phyloP scores from a whole-genome alignment of 2,329 filamentous ascomycete species.

The Neonectria punicea region DNA sequence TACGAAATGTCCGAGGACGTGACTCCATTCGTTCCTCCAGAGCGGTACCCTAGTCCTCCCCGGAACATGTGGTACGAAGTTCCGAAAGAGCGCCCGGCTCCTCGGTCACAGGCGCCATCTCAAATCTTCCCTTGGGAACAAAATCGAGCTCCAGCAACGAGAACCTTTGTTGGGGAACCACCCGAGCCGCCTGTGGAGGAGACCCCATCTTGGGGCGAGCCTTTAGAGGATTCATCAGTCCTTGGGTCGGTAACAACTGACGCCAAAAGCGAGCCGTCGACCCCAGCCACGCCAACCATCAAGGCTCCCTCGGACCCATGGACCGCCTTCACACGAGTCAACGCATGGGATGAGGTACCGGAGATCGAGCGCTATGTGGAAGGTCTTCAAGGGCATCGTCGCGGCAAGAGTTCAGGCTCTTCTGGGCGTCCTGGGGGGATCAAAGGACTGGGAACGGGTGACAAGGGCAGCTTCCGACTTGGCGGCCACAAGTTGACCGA shows the following conservation, averaged over 20 bases:
- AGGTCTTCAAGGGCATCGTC: constrained; percentile 71
- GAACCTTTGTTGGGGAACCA: constrained; percentile 63
- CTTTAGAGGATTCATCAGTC: constrained; percentile 47
- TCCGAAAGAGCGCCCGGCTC: constrained; percentile 70
- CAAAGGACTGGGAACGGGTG: constrained; percentile 27
- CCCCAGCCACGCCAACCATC: constrained; percentile 61
- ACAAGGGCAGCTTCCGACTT: constrained; percentile 21
- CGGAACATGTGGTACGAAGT: constrained; percentile 90
- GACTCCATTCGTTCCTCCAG: constrained; percentile 79
- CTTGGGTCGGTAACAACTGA: constrained; percentile 47
- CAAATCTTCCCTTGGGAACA: constrained; percentile 93
- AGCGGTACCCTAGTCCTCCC: constrained; percentile 82
- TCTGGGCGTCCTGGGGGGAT: constrained; percentile 25
- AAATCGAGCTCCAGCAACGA: constrained; percentile 68
- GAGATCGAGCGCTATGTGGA: constrained; percentile 91
- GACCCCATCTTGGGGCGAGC: constrained; percentile 29
- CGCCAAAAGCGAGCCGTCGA: constrained; percentile 53
- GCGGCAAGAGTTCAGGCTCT: constrained; percentile 48
- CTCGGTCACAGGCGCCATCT: constrained; percentile 64
- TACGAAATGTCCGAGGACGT: constrained; percentile 87
- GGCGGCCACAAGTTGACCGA: constrained; percentile 78
- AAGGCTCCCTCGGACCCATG: constrained; percentile 68
- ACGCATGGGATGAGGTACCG: constrained; percentile 93
- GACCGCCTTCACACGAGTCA: constrained; percentile 78
- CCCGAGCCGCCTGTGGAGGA: constrained; percentile 40